Conservation (phyloP, 192 early-diverging fungal species). For the Chytriomyces sp. region DNA sequence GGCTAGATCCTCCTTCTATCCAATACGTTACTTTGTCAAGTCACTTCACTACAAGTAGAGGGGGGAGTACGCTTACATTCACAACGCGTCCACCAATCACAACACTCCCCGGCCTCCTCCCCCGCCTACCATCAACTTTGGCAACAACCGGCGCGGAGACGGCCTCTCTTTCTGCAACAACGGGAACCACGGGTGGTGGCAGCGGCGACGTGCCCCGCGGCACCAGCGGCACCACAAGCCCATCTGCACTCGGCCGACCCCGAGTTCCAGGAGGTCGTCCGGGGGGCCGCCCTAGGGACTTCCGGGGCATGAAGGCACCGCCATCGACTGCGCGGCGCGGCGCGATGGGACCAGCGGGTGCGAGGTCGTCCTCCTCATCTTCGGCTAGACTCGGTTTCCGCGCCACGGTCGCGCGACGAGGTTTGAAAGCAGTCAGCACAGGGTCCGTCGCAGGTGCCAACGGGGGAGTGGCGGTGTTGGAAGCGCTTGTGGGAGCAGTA, state of each 20-base stretch:
- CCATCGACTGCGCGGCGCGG: no score
- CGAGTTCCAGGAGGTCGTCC: not conserved
- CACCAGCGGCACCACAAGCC: not conserved
- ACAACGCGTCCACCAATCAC: constrained; percentile 6
- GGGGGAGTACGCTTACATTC: not conserved
- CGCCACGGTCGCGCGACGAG: no score
- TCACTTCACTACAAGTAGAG: constrained; percentile 7
- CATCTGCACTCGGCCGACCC: not conserved
- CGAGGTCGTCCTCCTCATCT: no score
- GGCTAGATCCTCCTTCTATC: not conserved
- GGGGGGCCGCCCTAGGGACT: not conserved
- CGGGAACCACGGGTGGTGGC: not conserved
- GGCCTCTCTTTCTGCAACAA: not conserved
- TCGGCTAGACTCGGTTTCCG: no score
- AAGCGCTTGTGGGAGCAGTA: not conserved
- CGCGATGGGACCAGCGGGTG: no score
- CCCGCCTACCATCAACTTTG: not conserved
- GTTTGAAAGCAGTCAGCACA: not conserved
- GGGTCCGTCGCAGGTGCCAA: not conserved
- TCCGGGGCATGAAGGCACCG: not conserved
- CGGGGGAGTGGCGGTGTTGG: not conserved
- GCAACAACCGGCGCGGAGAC: not conserved
- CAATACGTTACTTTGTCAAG: not conserved
- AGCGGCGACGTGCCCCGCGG: no score
- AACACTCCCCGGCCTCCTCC: not conserved